These are phyloP conservation scores for Coemansia sp. DNA, from an alignment of 192 early-diverging fungal genomes.

Conservation along the genomic window DNA sequence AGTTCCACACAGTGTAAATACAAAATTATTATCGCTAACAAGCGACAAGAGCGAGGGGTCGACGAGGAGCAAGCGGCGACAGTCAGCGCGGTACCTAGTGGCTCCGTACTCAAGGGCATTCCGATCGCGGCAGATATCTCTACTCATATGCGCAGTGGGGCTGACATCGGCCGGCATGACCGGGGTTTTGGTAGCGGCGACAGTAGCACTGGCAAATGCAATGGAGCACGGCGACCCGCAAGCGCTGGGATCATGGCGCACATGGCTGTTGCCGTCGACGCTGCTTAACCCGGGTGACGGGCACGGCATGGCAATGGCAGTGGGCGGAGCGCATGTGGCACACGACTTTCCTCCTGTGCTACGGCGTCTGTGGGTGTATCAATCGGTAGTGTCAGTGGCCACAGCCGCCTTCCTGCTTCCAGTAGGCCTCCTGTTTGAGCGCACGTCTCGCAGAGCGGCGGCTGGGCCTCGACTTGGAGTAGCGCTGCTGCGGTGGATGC, in stretches of 20 bases:
- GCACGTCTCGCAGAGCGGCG: slow-evolving; percentile 32
- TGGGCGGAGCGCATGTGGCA: slow-evolving; percentile 34
- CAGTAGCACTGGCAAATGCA: slow-evolving; percentile 47
- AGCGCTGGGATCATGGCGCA: slow-evolving; percentile 38
- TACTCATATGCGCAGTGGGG: slow-evolving; percentile 34
- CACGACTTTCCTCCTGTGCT: slow-evolving; percentile 55
- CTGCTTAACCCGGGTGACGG: slow-evolving; percentile 38
- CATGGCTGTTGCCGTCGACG: slow-evolving; percentile 50
- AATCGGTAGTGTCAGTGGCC: slow-evolving; percentile 37
- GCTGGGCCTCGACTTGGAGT: slow-evolving; percentile 24
- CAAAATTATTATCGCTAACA: background rate
- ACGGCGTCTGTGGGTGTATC: slow-evolving; percentile 53
- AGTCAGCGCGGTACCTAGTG: slow-evolving; percentile 21
- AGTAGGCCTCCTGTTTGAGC: slow-evolving; percentile 44
- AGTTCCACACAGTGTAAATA: background rate
- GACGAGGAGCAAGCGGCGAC: slow-evolving; percentile 1
- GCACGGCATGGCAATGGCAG: background rate
- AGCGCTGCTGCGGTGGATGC: slow-evolving; percentile 31
- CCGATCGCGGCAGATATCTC: slow-evolving; percentile 45
- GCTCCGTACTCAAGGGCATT: slow-evolving; percentile 41
- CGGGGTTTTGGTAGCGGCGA: slow-evolving; percentile 30
- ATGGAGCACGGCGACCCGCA: slow-evolving; percentile 50
- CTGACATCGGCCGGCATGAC: slow-evolving; percentile 46
- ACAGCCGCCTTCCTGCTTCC: slow-evolving; percentile 38
- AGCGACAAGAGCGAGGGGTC: background rate